Evolutionary conservation across 345 rosid species (phyloP), one percentile per base, ranked within the genome.

Genomic region (Toxicodendron radicans): DNA sequence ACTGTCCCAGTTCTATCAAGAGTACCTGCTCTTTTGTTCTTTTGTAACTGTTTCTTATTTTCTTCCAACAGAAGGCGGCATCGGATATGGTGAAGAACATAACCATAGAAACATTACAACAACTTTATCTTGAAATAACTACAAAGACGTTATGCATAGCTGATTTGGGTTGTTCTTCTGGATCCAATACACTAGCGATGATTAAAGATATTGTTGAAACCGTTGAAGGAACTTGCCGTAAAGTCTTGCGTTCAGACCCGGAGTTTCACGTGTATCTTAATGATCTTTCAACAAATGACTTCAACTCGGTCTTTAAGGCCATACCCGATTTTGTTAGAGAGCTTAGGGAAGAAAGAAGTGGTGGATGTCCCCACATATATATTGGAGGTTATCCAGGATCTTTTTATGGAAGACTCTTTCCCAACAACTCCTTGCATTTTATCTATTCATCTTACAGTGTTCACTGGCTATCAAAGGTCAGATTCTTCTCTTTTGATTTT

Each of bases 381-480:
- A 52, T 85, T 38, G 78, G 85, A 12, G 91, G 83, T 57, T 82
- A 61, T 57, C 91, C 99, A 58, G 97, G 97, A 46, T 91, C 99
- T 4, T 95, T 95, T 79, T 95, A 95, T 75, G 92, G 90, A 70
- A 87, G 97, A 62, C 79, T 92, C 61, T 91, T 95, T 76, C 97
- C 97, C 20, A 69, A 73, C 77, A 82, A 83, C 16, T 81, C 78
- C 71, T 64, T 95, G 75, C 97, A 95, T 85, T 91, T 95, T 67
- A 82, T 90, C 57, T 78, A 89, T 51, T 86, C 97, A 8, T 89
- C 94, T 66, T 78, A 84, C 80, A 90, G 97, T 66, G 79, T 92
- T 76, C 97, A 95, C 89, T 95, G 99, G 99, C 88, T 95, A 14
- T 95, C 99, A 32, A 88, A 84, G 95, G 98, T 94, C 14, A 35